Evolutionary conservation across 257 asterid genomes (phyloP).

Genomic region (Nicotiana knightiana): DNA sequence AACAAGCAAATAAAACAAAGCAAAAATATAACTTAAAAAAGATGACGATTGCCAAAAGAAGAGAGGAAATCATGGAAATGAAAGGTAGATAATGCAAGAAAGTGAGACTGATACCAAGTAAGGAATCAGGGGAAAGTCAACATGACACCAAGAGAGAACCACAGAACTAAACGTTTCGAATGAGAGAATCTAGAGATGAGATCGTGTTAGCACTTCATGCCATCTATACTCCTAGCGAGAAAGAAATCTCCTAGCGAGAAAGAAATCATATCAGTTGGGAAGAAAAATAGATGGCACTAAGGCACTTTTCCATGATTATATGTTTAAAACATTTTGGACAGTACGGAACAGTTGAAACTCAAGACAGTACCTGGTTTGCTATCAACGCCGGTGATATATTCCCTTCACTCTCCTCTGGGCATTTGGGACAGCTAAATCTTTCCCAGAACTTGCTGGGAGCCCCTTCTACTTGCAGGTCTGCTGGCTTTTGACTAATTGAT

Average conservation of each 20-base stretch:
- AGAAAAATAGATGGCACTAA: neutral
- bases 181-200: neutral
- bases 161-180: neutral
- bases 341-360: neutral
- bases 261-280: neutral
- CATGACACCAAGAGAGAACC: neutral
- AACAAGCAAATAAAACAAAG: neutral
- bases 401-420: conserved; percentile 73
- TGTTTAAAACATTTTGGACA: neutral
- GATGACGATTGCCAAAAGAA: neutral
- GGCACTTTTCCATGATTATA: neutral
- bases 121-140: neutral
- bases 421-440: conserved; percentile 67
- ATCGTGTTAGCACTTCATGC: neutral
- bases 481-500: conserved; percentile 40
- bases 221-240: neutral
- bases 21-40: neutral
- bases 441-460: conserved; percentile 54
- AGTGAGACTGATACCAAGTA: neutral
- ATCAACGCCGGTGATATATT: conserved; percentile 55
- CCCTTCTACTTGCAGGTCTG: conserved; percentile 32
- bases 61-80: neutral
- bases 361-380: conserved; percentile 71
- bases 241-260: neutral
- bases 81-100: neutral